Base-by-base conservation (phyloP, 2,329 filamentous ascomycete genomes). In the Trichoderma arundinaceum region DNA sequence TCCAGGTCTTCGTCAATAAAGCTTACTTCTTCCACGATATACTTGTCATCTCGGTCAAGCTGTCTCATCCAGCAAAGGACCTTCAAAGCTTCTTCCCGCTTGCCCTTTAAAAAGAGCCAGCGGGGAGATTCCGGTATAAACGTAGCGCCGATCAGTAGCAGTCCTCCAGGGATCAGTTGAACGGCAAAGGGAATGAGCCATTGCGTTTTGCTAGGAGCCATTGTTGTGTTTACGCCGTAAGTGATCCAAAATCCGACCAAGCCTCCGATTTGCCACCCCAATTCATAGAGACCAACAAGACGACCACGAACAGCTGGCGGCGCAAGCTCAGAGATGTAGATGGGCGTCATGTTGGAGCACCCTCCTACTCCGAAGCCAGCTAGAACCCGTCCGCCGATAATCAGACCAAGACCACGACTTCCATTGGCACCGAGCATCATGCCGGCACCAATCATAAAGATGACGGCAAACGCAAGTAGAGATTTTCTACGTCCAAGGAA, bases 261-360 rank as follows among this genome's bases (percentile, higher is more conserved):
- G 17, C 60, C 60, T 7, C 60, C 60, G n/a, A 63, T 54, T 53
- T 63, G 60, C 60, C 60, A 63, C 13, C 60, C 60, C 0, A 63
- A 32, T 33, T 63, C 60, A 12, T 63, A 63, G 28, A 63, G 49
- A 22, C 60, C 60, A 2, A 63, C 60, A 22, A 63, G 60, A 13
- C 60, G 60, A 28, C 60, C 60, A 39, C 60, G 60, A 7, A 63
- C 60, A 17, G 60, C 60, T 28, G 60, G 60, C 39, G 60, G 60
- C 17, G 60, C 60, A 17, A 63, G 60, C 17, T 63, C 60, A 46
- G 60, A 63, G 49, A 63, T 63, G 60, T 63, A 63, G 13, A 63
- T 63, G 0, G 60, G 60, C 7, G 60, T 63, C 60, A 63, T 63
- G 49, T 63, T 63, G 13, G 60, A 63, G 28, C 60, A 63, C 7